phyloP scores from a whole-genome alignment of 1,284 basidiomycete species.

The Trichosporon sp. region DNA sequence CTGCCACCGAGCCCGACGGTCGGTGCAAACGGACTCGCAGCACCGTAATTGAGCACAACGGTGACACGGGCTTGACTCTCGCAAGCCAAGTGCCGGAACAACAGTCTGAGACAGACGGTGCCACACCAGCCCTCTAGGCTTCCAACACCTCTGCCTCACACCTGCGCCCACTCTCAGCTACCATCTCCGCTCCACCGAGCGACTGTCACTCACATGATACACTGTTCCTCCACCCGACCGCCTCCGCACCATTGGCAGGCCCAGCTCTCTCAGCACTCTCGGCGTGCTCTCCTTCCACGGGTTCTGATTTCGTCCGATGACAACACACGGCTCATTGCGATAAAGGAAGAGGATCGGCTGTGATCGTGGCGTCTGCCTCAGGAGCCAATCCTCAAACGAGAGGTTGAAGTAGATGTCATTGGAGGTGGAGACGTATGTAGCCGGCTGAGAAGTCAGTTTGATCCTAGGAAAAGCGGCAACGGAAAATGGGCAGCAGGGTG shows the following conservation, averaged over 20 bases:
- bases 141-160: no score
- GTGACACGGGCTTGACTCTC: no score
- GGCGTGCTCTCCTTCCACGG: slow-evolving; percentile 96
- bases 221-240: slow-evolving; percentile 96
- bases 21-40: no score
- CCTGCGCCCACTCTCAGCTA: no score
- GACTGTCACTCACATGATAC: slow-evolving; percentile 72
- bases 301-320: slow-evolving; percentile 92
- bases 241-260: slow-evolving; percentile 74
- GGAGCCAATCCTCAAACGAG: slow-evolving; percentile 89
- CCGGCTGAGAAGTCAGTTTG: slow-evolving; percentile 28
- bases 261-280: slow-evolving; percentile 51
- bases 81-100: no score
- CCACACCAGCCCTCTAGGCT: no score
- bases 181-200: neutral
- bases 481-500: neutral
- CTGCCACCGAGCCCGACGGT: no score
- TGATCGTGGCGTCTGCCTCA: slow-evolving; percentile 63
- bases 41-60: no score
- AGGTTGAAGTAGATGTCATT: slow-evolving; percentile 89
- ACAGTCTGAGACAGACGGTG: no score
- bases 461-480: neutral
- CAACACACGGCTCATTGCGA: slow-evolving; percentile 80
- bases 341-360: slow-evolving; percentile 80
- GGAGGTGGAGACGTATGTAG: slow-evolving; percentile 72